A percentile compares a stretch with the other conserved stretches of the same genome.
These are phyloP conservation scores for Sporothrix pallida DNA, from an alignment of 2,329 filamentous ascomycete species.

Conservation along the genomic window DNA sequence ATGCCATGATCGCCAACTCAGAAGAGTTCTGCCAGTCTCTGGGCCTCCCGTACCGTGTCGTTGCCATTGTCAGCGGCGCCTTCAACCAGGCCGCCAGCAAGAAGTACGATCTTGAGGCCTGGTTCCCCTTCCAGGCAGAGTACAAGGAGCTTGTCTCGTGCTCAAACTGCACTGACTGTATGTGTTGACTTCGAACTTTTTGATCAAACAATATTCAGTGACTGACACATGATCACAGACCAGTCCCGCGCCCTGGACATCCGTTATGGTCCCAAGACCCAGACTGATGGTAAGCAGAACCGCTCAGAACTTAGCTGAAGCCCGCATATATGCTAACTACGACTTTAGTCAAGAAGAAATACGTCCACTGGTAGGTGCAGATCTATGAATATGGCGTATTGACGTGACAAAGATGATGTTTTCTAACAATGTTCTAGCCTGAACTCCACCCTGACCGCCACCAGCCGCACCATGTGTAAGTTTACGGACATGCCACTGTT, in stretches of 20 bases:
- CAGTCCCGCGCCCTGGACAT: slow-evolving; percentile 94
- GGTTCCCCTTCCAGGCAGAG: slow-evolving; percentile 94
- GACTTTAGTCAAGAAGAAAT: slow-evolving; percentile 72
- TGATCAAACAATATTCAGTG: too few relatives aligned
- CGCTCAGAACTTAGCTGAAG: slow-evolving; percentile 42
- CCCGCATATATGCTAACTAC: neutral
- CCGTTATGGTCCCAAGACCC: slow-evolving; percentile 84
- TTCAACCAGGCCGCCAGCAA: slow-evolving; percentile 85
- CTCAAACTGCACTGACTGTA: slow-evolving; percentile 92
- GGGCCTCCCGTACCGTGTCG: slow-evolving; percentile 85
- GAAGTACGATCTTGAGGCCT: slow-evolving; percentile 92
- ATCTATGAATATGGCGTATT: neutral
- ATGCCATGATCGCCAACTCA: slow-evolving; percentile 87
- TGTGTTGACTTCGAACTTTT: neutral
- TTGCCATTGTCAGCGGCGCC: slow-evolving; percentile 94
- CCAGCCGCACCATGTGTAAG: slow-evolving; percentile 56
- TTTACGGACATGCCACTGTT: neutral
- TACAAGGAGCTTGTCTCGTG: slow-evolving; percentile 98
- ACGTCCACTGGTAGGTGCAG: slow-evolving; percentile 73
- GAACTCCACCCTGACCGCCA: slow-evolving; percentile 62
- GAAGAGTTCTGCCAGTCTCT: slow-evolving; percentile 96
- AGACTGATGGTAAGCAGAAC: slow-evolving; percentile 61
- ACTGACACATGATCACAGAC: slow-evolving; percentile 48
- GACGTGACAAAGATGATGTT: neutral
- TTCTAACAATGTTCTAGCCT: slow-evolving; percentile 48